phyloP scores from a whole-genome alignment of 306 rosid genomes.

The Sophora flavescens region DNA sequence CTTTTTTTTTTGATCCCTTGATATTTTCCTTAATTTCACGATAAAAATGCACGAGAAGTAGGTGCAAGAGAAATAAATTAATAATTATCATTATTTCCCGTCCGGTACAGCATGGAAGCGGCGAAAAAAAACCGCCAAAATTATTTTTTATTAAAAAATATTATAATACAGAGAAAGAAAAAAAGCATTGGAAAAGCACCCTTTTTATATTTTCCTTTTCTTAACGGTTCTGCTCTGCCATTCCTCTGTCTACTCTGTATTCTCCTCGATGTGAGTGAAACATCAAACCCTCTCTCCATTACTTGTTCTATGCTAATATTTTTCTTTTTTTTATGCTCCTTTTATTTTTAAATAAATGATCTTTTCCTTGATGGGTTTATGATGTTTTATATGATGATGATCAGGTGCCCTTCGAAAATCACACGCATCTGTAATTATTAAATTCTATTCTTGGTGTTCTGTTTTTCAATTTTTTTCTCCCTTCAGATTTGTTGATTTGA shows the following conservation, averaged over 20 bases:
- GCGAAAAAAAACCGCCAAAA: conserved; percentile 36
- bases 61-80: too few species aligned
- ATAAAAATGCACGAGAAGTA: too few species aligned
- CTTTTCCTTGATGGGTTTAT: background rate
- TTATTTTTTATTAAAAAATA: background rate
- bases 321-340: background rate
- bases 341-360: background rate
- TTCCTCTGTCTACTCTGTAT: conserved; percentile 19
- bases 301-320: conserved; percentile 11
- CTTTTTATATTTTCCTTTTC: conserved; percentile 33
- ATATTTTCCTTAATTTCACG: too few species aligned
- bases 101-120: background rate
- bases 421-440: background rate
- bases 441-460: background rate
- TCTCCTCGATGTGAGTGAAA: conserved; percentile 38
- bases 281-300: conserved; percentile 4
- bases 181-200: background rate
- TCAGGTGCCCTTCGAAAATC: background rate
- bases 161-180: too few species aligned
- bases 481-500: background rate
- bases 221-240: conserved; percentile 14
- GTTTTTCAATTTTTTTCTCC: background rate
- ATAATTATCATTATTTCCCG: too few species aligned
- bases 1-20: too few species aligned
- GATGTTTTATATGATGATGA: background rate